These are phyloP conservation scores for Rutstroemia sp. DNA, from an alignment of 2,329 filamentous ascomycete species.

Conservation along the genomic window DNA sequence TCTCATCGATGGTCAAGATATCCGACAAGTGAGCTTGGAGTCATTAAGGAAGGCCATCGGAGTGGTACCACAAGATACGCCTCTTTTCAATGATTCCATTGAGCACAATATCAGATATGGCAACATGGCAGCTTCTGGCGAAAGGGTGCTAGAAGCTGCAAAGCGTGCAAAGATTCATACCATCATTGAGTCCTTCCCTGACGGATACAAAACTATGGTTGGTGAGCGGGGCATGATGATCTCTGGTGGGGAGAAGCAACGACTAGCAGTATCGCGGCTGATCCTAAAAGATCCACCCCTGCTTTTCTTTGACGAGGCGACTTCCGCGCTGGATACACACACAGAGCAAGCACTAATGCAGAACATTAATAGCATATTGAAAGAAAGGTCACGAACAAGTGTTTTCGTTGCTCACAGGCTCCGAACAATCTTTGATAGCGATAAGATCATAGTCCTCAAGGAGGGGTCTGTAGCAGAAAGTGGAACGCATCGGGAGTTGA, in stretches of 20 bases:
- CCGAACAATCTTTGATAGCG: conserved; percentile 87
- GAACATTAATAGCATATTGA: conserved; percentile 88
- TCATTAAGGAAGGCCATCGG: conserved; percentile 81
- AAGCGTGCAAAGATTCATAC: conserved; percentile 79
- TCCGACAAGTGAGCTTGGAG: conserved; percentile 74
- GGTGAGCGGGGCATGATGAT: conserved; percentile 97
- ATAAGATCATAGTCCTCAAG: conserved; percentile 85
- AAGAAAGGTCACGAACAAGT: conserved; percentile 81
- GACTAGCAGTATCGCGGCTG: conserved; percentile 74
- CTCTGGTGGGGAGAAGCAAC: conserved; percentile 88
- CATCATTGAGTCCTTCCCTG: conserved; percentile 69
- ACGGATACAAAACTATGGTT: conserved; percentile 86
- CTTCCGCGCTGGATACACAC: conserved; percentile 84
- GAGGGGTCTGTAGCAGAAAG: conserved; percentile 80
- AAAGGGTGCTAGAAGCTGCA: conserved; percentile 70
- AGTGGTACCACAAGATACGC: conserved; percentile 94
- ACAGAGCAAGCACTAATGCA: conserved; percentile 85
- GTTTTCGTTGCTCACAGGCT: conserved; percentile 92
- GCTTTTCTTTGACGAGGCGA: conserved; percentile 93
- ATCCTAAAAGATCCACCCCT: conserved; percentile 85
- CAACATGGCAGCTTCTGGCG: conserved; percentile 65
- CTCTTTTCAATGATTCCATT: conserved; percentile 94
- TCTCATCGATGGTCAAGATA: conserved; percentile 86
- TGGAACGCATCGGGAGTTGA: conserved; percentile 78
- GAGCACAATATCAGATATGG: conserved; percentile 95